Evolutionary conservation across 371 early-diverging fungal genomes (phyloP), one percentile per base, ranked within the genome.

Genomic region (Apophysomyces variabilis): DNA sequence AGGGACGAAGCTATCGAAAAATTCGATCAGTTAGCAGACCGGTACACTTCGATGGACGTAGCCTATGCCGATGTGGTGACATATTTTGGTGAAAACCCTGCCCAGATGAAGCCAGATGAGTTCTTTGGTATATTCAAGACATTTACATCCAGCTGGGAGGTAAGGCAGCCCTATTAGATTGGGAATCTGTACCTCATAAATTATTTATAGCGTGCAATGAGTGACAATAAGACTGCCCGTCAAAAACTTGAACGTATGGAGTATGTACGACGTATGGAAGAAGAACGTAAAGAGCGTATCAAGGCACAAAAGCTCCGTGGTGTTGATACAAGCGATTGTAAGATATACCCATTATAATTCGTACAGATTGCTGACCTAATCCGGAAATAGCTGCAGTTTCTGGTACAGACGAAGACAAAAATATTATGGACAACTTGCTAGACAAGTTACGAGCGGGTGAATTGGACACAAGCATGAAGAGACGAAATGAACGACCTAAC

Each of bases 71-170:
- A 90, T 57, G 84, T 89, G 2, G 89, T 94, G 21, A 77, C 82
- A 5, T 89, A 88, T 58, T 94, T 86, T 72, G 96, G 96, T 35
- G 97, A 97, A 72, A 92, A 96, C 58, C 82, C 94, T 18, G 74
- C 73, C 5, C 76, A 84, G 16, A 92, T 88, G 79, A 91, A 92
- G 57, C 93, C 93, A 0, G 96, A 97, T 67, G 96, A 95, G 68
- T 95, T 93, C 82, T 93, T 94, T 84, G 89, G 90, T 14, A 86
- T 94, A 37, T 94, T 93, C 82, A 91, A 92, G 71, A 91, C 91
- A 5, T 94, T 94, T 58, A 83, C 84, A 7, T 82, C 90, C 0
- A 90, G 90, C 70, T 92, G 92, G 71, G 89, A 85, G 76, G 79
- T 75, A 66, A 39, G 65, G 62, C 35, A 18, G 7, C 5, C 13